Conservation (phyloP, 306 rosid genomes). For the Vicia villosa region DNA sequence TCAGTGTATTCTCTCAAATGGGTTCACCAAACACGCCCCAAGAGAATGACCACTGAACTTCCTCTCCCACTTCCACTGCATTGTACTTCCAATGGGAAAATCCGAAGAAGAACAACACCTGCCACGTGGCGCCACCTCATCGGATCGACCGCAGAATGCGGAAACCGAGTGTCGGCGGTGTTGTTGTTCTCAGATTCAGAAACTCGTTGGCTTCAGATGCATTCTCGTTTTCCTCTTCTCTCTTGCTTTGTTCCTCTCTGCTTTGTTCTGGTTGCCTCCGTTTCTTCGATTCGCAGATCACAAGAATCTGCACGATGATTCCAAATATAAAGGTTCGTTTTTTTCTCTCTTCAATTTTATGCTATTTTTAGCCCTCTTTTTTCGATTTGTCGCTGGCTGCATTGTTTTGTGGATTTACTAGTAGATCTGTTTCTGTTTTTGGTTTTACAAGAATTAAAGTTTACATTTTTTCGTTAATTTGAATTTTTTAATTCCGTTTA, state of each 20-base stretch:
- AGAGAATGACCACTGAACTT: conserved; percentile 51
- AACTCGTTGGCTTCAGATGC: conserved; percentile 66
- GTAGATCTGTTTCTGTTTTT: conserved; percentile 54
- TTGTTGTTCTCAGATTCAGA: conserved; percentile 52
- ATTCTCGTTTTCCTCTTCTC: conserved; percentile 63
- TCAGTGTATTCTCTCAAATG: conserved; percentile 40
- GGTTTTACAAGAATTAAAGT: background rate
- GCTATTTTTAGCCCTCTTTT: background rate
- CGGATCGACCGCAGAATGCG: conserved; percentile 48
- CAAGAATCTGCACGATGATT: conserved; percentile 51
- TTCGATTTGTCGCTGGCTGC: conserved; percentile 38
- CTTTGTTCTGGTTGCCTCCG: conserved; percentile 82
- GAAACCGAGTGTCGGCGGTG: conserved; percentile 50
- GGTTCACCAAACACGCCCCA: conserved; percentile 37
- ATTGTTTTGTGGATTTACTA: conserved; percentile 35
- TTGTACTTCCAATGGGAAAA: conserved; percentile 75
- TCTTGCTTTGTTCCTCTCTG: conserved; percentile 73
- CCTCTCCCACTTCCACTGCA: conserved; percentile 38
- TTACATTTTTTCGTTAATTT: background rate
- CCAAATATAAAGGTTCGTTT: conserved; percentile 60
- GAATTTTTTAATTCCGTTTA: conserved; percentile 8
- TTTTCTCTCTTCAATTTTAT: background rate
- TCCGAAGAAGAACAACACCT: conserved; percentile 56
- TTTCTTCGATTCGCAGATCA: conserved; percentile 67
- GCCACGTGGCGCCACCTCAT: conserved; percentile 43